Conservation (phyloP, 1,284 basidiomycete genomes). For the Vanrija sp. region DNA sequence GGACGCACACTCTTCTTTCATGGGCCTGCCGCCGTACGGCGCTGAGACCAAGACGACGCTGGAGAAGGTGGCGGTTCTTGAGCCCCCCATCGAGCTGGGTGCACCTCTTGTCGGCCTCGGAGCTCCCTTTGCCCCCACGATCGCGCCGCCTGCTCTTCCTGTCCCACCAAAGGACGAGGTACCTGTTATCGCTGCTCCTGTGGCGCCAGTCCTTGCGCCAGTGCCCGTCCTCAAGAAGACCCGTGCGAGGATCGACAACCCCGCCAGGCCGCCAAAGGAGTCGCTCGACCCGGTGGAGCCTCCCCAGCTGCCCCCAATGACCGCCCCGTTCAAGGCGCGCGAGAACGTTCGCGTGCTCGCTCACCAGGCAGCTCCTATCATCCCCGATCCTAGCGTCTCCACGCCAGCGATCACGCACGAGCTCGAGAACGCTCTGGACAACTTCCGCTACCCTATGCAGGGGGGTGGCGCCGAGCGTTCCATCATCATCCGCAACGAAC, state of each 20-base stretch:
- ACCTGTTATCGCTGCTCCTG: background rate
- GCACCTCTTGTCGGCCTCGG: background rate
- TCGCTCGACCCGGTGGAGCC: slow-evolving; percentile 9
- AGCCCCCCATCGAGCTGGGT: slow-evolving; percentile 3
- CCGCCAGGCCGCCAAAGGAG: slow-evolving; percentile 14
- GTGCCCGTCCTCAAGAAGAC: slow-evolving; percentile 7
- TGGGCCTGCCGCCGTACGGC: background rate
- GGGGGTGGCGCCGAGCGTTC: slow-evolving; percentile 36
- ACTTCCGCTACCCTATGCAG: slow-evolving; percentile 32
- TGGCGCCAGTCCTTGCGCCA: background rate
- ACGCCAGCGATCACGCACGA: slow-evolving; percentile 26
- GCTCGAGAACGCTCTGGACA: slow-evolving; percentile 25
- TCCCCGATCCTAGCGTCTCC: slow-evolving; percentile 22
- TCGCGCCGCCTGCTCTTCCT: background rate
- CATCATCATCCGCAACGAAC: slow-evolving; percentile 40
- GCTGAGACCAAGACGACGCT: slow-evolving; percentile 8
- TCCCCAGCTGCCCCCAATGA: slow-evolving; percentile 9
- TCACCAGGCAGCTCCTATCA: slow-evolving; percentile 16
- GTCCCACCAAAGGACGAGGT: slow-evolving; percentile 4
- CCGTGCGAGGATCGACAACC: slow-evolving; percentile 9
- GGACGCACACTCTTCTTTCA: slow-evolving; percentile 19
- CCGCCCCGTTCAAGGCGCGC: slow-evolving; percentile 16
- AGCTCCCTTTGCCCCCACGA: slow-evolving; percentile 1
- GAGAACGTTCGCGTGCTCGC: slow-evolving; percentile 1
- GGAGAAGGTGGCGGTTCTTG: slow-evolving; percentile 1